Base-by-base conservation (phyloP, 148 eudicot genomes). In the Diospyros lotus region DNA sequence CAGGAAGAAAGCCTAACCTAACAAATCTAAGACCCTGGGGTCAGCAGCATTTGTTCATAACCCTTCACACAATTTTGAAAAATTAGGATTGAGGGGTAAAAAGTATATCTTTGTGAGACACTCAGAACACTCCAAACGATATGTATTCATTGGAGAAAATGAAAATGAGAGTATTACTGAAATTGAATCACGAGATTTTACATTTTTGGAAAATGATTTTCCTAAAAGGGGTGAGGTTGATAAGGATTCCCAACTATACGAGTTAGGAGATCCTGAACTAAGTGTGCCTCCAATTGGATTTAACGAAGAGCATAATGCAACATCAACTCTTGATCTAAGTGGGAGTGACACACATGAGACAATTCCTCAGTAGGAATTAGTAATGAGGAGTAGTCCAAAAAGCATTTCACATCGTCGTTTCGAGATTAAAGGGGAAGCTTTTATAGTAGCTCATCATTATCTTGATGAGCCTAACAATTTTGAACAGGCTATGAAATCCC, bases 1-100 rank as follows among this genome's bases (percentile, higher is more conserved):
- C 0, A 1, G 77, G 71, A 1, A 58, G 4, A 51, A 68, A 68
- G 28, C 66, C 66, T 39, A 8, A 46, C 13, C 13, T 48, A 18
- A n/a, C 59, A 3, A 9, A 61, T 73, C 8, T 73, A 12, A 4
- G 59, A 5, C 68, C 73, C 10, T 76, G 79, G 68, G 65, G 1
- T 76, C 41, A 10, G 48, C 46, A 18, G 5, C 67, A 48, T 75
- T 66, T 42, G 54, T 75, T 9, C 63, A 66, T 12, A 54, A 66
- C 11, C 3, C 63, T 46, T 68, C 67, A 15, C 14, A 69, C 40
- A 46, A 76, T 39, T 43, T 2, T 59, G 45, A 59, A 43, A 76
- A 76, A 42, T 42, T 67, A 43, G 73, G 78, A 38, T 45, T 66
- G 1, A 58, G 10, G 28, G 65, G 66, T 1, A 67, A 66, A n/a